Conservation (phyloP, 257 asterid species). For the Linaria vulgaris region DNA sequence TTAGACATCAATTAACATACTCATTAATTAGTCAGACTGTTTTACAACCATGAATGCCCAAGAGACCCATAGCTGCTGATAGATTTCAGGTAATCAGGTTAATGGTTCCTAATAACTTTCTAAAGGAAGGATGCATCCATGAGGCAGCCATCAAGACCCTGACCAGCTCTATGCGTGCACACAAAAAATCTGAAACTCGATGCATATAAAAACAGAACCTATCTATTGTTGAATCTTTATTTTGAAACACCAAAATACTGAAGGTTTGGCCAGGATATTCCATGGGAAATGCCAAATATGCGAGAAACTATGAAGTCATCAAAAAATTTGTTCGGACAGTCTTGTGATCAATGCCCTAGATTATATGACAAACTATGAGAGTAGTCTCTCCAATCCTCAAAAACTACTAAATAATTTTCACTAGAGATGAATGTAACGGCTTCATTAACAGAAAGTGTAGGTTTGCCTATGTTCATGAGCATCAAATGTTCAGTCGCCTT, state of each 20-base stretch:
- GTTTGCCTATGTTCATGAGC: background rate
- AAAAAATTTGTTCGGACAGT: slow-evolving; percentile 1
- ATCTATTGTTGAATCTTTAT: too few relatives aligned
- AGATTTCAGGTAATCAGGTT: slow-evolving; percentile 7
- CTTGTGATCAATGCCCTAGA: background rate
- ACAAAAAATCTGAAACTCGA: background rate
- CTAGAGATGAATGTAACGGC: background rate
- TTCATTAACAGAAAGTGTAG: background rate
- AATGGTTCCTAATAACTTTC: slow-evolving; percentile 4
- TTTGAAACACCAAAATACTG: background rate
- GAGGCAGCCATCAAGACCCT: slow-evolving; percentile 4
- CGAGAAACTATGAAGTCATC: background rate
- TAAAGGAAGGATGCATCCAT: background rate
- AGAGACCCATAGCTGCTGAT: background rate
- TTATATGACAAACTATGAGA: background rate
- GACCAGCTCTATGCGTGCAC: background rate
- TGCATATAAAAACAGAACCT: background rate
- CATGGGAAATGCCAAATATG: background rate
- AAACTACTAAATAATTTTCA: background rate
- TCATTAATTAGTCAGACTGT: background rate
- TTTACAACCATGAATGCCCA: background rate
- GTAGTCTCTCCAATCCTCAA: background rate
- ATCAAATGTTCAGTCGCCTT: background rate
- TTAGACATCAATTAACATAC: slow-evolving; percentile 9
- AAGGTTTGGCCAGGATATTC: background rate